Percentiles rank a stretch among this genome's conserved stretches.
These are phyloP conservation scores for Aspergillus bertholletiae DNA, from an alignment of 495 filamentous ascomycete genomes.

Conservation along the genomic window DNA sequence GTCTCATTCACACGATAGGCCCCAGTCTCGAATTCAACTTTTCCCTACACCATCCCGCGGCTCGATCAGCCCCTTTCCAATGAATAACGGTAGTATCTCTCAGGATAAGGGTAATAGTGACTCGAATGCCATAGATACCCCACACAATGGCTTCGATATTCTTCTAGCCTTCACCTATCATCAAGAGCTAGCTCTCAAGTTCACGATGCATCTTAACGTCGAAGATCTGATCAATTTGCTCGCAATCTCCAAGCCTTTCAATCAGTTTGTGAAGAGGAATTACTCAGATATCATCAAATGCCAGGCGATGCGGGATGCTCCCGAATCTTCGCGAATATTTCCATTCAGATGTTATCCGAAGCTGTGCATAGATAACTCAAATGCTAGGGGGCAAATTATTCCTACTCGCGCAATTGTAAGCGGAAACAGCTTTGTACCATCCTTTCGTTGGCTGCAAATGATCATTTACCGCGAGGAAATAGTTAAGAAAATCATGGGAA, in stretches of 20 bases:
- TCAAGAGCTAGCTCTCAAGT: conserved; percentile 45
- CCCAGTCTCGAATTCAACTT: neutral
- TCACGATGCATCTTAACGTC: conserved; percentile 47
- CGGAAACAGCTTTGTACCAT: conserved; percentile 32
- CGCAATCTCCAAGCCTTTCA: conserved; percentile 53
- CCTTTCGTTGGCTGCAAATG: conserved; percentile 52
- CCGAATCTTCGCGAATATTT: conserved; percentile 47
- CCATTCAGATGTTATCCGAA: conserved; percentile 45
- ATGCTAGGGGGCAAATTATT: neutral
- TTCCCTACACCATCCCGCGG: neutral
- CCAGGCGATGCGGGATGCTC: conserved; percentile 37
- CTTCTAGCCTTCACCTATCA: conserved; percentile 44
- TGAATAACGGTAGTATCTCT: neutral
- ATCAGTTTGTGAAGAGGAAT: conserved; percentile 45
- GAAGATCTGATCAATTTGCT: conserved; percentile 53
- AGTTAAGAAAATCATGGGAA: conserved; percentile 52
- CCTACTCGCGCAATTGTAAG: neutral
- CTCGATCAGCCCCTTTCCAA: neutral
- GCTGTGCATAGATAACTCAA: conserved; percentile 33
- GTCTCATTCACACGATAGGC: neutral
- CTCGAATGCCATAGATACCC: neutral
- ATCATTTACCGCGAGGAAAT: conserved; percentile 42
- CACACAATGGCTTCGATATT: conserved; percentile 38
- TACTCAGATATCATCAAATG: conserved; percentile 36
- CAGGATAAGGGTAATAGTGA: too few species aligned